Evolutionary conservation across 352 stramenopile genomes (phyloP).

Genomic region (Pythium scleroteichum): DNA sequence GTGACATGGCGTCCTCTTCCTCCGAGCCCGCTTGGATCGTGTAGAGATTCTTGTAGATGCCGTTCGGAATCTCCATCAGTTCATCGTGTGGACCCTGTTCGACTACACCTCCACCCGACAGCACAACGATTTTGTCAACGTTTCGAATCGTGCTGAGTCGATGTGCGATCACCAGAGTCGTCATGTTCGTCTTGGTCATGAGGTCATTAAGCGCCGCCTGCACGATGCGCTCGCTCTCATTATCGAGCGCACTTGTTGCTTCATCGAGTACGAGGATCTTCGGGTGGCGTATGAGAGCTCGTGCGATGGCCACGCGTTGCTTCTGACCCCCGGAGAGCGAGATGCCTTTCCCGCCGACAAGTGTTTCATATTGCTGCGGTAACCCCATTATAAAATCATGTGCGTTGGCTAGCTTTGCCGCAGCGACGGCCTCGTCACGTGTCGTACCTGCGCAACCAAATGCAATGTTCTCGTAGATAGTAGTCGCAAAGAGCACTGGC

Average conservation of each 20-base stretch:
- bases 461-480: constrained; percentile 86
- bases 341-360: constrained; percentile 71
- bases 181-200: constrained; percentile 56
- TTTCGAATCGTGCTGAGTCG: constrained; percentile 76
- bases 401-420: constrained; percentile 26
- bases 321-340: constrained; percentile 76
- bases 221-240: constrained; percentile 75
- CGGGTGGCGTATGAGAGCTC: constrained; percentile 46
- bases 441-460: constrained; percentile 12
- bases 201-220: constrained; percentile 67
- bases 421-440: constrained; percentile 7
- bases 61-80: constrained; percentile 54
- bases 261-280: constrained; percentile 64
- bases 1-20: constrained; percentile 14
- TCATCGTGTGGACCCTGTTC: constrained; percentile 51
- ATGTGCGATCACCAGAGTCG: constrained; percentile 93
- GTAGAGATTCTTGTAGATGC: constrained; percentile 40
- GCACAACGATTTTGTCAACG: constrained; percentile 63
- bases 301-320: constrained; percentile 59
- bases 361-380: constrained; percentile 50
- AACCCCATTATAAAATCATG: constrained; percentile 34
- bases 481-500: constrained; percentile 77
- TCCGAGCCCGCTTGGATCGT: constrained; percentile 32
- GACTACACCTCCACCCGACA: constrained; percentile 40
- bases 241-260: constrained; percentile 66